Evolutionary conservation across 140 eudicot species (phyloP), one percentile per base, ranked within the genome.

Genomic region (Anethum foeniculum): DNA sequence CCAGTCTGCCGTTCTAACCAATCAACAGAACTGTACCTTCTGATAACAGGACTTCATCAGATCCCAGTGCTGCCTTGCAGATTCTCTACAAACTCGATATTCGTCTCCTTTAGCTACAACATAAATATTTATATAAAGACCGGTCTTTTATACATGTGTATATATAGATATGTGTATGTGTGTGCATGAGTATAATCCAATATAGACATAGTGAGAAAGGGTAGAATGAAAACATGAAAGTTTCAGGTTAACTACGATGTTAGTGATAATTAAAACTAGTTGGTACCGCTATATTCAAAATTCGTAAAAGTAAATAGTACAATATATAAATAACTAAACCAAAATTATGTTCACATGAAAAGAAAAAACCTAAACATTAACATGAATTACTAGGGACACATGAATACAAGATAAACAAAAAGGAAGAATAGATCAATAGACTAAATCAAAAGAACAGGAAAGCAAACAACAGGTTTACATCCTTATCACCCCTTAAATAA

Each of bases 51-150:
- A 85, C 80, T 85, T 95, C 98, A 87, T 93, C 15, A 91, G 82
- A 84, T 88, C 92, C 92, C 93, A 95, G 69, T 93, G 99, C 80
- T 93, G 89, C 64, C 83, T 82, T 25, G 99, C 97, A 49, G 91
- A 38, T 86, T 71, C 85, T 76, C 99, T 86, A 51, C 77, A 89
- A 64, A 72, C 87, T 43, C 79, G 89, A 84, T 95, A 95, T 77
- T 93, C 99, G 5, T 85, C 91, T 79, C 92, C 99, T 81, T 87
- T 79, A 78, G 90, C 97, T 88, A 85, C 89, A 90, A 58, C 36
- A 82, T n/a, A 77, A 18, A 54, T 19, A 72, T 51, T 7, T 27
- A 51, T 64, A 78, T 47, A 80, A 77, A 74, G 80, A 77, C 25
- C 8, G 72, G 30, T 47, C 44, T 34, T 19, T 38, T 3, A 34